Base-by-base conservation (phyloP, 495 filamentous ascomycete species). In the Penicillium riverlandense region DNA sequence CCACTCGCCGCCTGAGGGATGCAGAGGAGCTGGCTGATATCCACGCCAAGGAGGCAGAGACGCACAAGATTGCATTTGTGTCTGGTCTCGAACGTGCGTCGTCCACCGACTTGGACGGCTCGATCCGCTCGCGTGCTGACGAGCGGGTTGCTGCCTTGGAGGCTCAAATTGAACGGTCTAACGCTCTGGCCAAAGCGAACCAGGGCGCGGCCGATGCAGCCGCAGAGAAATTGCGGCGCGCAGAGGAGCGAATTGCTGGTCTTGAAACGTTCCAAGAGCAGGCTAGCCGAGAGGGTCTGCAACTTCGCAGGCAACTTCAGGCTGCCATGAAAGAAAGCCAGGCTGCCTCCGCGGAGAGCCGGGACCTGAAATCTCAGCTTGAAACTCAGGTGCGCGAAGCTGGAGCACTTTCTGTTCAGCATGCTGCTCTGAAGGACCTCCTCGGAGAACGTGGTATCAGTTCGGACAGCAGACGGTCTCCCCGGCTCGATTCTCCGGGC, bases 201-300 rank as follows among this genome's bases (percentile, higher is more conserved):
- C 90, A 95, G 61, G 72, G 81, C 33, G 90, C 92, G 40, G 92
- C 91, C n/a, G 88, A 99, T 60, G 65, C 75, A 13, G 89, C 90
- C 2, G 80, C 86, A 2, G 89, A 95, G 51, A 95, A 88, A 61
- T 75, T 99, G 30, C 84, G 90, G 8, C 80, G 86, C 40, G 92
- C 92, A 7, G 95, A 97, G 64, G 94, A 95, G 61, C 79, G 94
- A 7, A 96, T 99, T 58, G 94, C 92, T 11, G 90, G 91, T 3
- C 75, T 99, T 6, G 92, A 99, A 65, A 87, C 87, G 2, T 95
- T 96, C 59, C 92, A 99, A 66, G 91, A 96, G 56, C 92, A 99
- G 67, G 82, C 90, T 6, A 96, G 90, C 59, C 76, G 92, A 30
- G 92, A 99, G 63, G 85, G 88, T 30, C 77, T 99, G 43, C 79